Percentiles rank a stretch among this genome's conserved stretches.
These are phyloP conservation scores for Beauveria medogensis DNA, from an alignment of 2,329 filamentous ascomycete species.

Conservation along the genomic window DNA sequence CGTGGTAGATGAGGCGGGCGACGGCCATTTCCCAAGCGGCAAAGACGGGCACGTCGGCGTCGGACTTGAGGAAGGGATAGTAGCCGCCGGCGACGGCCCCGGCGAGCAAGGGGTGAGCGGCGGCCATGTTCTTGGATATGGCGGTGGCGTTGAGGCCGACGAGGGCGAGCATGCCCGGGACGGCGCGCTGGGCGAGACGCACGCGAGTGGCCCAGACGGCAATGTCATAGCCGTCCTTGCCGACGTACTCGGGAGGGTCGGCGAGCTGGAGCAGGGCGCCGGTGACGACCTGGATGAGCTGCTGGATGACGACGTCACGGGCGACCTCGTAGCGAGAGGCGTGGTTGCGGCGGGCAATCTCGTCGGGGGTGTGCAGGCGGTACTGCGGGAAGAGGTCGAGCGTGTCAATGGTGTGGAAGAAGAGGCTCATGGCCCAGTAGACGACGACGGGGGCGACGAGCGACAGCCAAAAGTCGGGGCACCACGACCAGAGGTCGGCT, in stretches of 20 bases:
- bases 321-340: constrained; percentile 78
- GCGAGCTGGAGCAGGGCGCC: constrained; percentile 59
- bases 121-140: constrained; percentile 66
- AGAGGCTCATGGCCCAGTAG: constrained; percentile 80
- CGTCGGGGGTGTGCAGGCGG: constrained; percentile 87
- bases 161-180: constrained; percentile 62
- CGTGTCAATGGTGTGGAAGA: constrained; percentile 83
- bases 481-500: constrained; percentile 63
- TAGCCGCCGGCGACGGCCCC: constrained; percentile 70
- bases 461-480: constrained; percentile 74
- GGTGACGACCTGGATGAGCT: constrained; percentile 75
- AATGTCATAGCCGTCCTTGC: constrained; percentile 77
- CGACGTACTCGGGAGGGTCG: constrained; percentile 65
- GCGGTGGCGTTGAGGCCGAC: constrained; percentile 69
- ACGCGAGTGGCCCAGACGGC: constrained; percentile 83
- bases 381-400: constrained; percentile 85
- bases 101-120: constrained; percentile 64
- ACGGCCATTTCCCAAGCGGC: constrained; percentile 71
- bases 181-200: constrained; percentile 66
- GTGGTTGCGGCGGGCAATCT: constrained; percentile 80
- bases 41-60: constrained; percentile 61
- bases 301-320: constrained; percentile 85
- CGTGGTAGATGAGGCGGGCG: constrained; percentile 74
- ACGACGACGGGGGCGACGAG: constrained; percentile 69
- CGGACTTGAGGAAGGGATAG: constrained; percentile 64